Percentiles rank a stretch among this genome's conserved stretches.
phyloP scores from a whole-genome alignment of 73 alveolate species.

The Symbiodinium pilosum region DNA sequence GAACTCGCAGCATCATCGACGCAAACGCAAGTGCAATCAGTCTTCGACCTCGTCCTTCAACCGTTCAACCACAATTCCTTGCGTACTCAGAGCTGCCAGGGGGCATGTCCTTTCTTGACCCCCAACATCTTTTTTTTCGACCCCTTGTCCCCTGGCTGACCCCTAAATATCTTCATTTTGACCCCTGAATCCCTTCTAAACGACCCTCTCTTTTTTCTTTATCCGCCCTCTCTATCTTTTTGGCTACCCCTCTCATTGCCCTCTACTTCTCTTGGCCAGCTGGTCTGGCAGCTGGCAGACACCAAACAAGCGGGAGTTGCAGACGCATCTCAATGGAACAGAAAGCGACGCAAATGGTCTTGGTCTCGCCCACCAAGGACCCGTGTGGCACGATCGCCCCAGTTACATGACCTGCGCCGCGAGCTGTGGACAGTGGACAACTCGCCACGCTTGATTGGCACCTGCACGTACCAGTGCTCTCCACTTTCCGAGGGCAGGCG shows the following conservation, averaged over 20 bases:
- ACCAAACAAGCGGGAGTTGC: neutral
- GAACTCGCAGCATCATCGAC: too few relatives aligned
- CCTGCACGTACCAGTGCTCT: neutral
- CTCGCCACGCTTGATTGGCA: neutral
- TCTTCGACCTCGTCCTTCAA: too few relatives aligned
- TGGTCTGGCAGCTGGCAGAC: neutral
- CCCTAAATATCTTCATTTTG: neutral
- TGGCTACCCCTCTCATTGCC: neutral
- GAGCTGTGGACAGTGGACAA: neutral
- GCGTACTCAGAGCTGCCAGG: too few relatives aligned
- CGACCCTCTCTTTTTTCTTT: too few relatives aligned
- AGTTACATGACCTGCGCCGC: neutral
- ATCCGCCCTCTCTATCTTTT: neutral
- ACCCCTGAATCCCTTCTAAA: neutral
- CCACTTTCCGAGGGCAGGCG: neutral
- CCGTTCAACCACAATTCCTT: too few relatives aligned
- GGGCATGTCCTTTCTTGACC: neutral
- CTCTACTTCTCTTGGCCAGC: neutral
- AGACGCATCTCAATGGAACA: neutral
- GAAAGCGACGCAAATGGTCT: neutral
- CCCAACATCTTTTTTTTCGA: too few relatives aligned
- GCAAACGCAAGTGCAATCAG: too few relatives aligned
- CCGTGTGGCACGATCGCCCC: neutral
- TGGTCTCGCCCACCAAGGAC: neutral
- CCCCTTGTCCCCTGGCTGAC: neutral